These are phyloP conservation scores for Fusarium fujikuroi DNA, from an alignment of 2,329 filamentous ascomycete genomes.

Conservation along the genomic window DNA sequence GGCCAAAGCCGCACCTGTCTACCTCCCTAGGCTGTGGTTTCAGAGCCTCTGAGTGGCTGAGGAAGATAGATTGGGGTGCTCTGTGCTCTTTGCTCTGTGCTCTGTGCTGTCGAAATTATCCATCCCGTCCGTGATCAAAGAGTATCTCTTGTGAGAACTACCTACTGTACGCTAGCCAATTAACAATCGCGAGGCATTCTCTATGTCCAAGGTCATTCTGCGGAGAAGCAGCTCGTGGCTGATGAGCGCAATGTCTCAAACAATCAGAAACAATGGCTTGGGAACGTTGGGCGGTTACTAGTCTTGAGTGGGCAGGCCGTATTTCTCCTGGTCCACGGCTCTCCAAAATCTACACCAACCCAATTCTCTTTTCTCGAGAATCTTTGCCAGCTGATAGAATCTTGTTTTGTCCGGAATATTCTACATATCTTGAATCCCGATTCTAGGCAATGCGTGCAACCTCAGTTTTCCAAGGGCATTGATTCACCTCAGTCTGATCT, in stretches of 20 bases:
- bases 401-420: not conserved
- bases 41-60: conserved; percentile 21
- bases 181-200: not conserved
- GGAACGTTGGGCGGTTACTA: conserved; percentile 15
- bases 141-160: not conserved
- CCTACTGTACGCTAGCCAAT: conserved; percentile 11
- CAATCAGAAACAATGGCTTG: conserved; percentile 30
- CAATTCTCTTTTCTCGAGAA: not conserved
- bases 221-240: conserved; percentile 3
- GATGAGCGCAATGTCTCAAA: conserved; percentile 2
- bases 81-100: conserved; percentile 1
- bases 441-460: conserved; percentile 1
- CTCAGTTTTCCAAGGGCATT: conserved; percentile 11
- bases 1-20: conserved; percentile 23
- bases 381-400: not conserved
- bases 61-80: not conserved
- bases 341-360: not conserved
- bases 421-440: not conserved
- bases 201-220: not conserved
- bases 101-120: conserved; percentile 11
- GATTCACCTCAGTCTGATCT: conserved; percentile 16
- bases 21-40: conserved; percentile 14
- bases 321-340: not conserved
- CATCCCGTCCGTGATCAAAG: not conserved
- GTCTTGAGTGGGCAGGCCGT: conserved; percentile 1